These are phyloP conservation scores for Pisolithus sp. DNA, from an alignment of 768 basidiomycete genomes.

Conservation along the genomic window DNA sequence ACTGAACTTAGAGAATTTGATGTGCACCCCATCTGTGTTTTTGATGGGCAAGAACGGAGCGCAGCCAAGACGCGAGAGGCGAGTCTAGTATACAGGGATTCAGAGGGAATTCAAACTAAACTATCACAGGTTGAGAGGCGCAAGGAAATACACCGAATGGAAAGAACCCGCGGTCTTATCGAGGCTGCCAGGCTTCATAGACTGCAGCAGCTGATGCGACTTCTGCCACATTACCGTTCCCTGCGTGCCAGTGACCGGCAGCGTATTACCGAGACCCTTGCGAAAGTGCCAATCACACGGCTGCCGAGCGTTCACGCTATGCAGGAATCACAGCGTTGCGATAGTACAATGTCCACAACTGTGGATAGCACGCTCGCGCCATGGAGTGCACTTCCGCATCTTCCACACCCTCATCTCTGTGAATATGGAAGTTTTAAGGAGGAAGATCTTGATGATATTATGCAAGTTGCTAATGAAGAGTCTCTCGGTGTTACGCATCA, in stretches of 20 bases:
- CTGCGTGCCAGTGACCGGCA: constrained; percentile 26
- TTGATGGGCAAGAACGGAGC: constrained; percentile 67
- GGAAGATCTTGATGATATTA: neutral
- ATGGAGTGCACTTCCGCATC: neutral
- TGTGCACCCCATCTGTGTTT: constrained; percentile 67
- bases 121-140: constrained; percentile 48
- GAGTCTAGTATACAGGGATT: constrained; percentile 7
- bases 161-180: constrained; percentile 46
- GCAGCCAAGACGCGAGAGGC: constrained; percentile 71
- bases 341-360: neutral
- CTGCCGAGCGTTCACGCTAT: neutral
- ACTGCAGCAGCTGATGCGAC: constrained; percentile 37
- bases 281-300: neutral
- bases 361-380: neutral
- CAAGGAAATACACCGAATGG: constrained; percentile 41
- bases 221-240: constrained; percentile 33
- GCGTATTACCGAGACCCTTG: constrained; percentile 24
- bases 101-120: neutral
- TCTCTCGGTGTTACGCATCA: neutral
- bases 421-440: neutral
- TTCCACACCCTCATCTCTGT: neutral
- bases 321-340: neutral
- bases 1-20: constrained; percentile 52
- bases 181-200: constrained; percentile 55
- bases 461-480: neutral